These are phyloP conservation scores for Gossypium arboreum DNA, from an alignment of 345 rosid species.

Conservation along the genomic window DNA sequence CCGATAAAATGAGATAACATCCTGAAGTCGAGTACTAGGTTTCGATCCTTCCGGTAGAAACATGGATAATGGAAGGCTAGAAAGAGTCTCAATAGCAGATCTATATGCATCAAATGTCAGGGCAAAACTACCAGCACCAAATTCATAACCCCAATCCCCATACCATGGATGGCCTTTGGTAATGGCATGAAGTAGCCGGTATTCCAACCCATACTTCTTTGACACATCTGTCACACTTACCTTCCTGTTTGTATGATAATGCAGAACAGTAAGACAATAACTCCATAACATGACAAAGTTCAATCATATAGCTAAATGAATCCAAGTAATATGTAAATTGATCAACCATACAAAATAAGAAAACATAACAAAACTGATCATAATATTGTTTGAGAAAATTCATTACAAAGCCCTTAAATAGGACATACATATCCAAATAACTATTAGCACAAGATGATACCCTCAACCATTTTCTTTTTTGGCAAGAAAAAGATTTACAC, in stretches of 20 bases:
- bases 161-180: slow-evolving; percentile 60
- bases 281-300: background rate
- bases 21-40: slow-evolving; percentile 34
- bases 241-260: slow-evolving; percentile 39
- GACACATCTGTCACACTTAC: slow-evolving; percentile 79
- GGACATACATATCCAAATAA: background rate
- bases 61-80: slow-evolving; percentile 36
- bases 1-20: slow-evolving; percentile 40
- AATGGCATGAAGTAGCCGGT: slow-evolving; percentile 58
- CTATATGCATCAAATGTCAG: slow-evolving; percentile 46
- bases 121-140: slow-evolving; percentile 64
- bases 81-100: slow-evolving; percentile 45
- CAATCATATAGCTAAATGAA: background rate
- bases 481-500: background rate
- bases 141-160: slow-evolving; percentile 73
- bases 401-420: background rate
- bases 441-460: background rate
- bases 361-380: background rate
- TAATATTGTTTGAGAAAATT: background rate
- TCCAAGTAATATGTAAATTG: background rate
- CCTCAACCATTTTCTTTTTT: background rate
- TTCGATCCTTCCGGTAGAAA: slow-evolving; percentile 34
- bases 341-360: background rate
- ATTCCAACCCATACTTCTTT: slow-evolving; percentile 55
- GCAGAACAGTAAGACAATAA: slow-evolving; percentile 1